Percentiles rank a stretch among this genome's conserved stretches.
These are phyloP conservation scores for Barnettozyma botsteinii DNA, from an alignment of 805 yeast genomes.

Conservation along the genomic window DNA sequence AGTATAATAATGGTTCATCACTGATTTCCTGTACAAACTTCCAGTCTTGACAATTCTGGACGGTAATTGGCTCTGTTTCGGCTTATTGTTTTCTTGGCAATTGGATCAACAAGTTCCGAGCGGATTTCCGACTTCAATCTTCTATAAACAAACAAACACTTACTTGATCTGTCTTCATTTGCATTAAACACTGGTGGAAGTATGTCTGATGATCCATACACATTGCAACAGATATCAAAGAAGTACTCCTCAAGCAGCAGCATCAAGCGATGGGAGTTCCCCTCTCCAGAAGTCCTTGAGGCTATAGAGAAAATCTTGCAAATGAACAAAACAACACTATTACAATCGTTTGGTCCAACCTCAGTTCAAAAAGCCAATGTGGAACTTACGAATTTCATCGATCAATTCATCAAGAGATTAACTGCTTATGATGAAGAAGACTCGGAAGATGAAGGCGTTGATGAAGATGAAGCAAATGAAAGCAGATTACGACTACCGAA, in stretches of 20 bases:
- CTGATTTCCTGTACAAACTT: too few species aligned
- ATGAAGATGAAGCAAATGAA: neutral
- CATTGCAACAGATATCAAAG: conserved; percentile 16
- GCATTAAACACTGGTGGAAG: too few species aligned
- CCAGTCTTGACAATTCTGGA: too few species aligned
- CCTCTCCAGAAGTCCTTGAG: conserved; percentile 6
- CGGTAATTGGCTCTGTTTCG: too few species aligned
- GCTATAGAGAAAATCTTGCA: conserved; percentile 12
- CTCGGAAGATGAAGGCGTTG: neutral
- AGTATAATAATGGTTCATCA: too few species aligned
- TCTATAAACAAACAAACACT: too few species aligned
- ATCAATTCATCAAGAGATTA: conserved; percentile 10
- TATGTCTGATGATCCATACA: conserved; percentile 10
- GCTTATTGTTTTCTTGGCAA: too few species aligned
- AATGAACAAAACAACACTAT: conserved; percentile 15
- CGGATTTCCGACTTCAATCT: too few species aligned
- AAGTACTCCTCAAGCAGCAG: conserved; percentile 9
- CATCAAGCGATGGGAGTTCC: conserved; percentile 16
- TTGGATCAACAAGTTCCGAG: too few species aligned
- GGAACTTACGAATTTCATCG: conserved; percentile 10
- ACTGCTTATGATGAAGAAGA: neutral
- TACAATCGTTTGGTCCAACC: conserved; percentile 9
- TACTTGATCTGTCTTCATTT: too few species aligned
- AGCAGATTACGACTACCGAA: conserved; percentile 15
- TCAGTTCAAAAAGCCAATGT: conserved; percentile 2